These are phyloP conservation scores for Cyclotella choctawhatcheeana DNA, from an alignment of 108 stramenopile genomes.

Conservation along the genomic window DNA sequence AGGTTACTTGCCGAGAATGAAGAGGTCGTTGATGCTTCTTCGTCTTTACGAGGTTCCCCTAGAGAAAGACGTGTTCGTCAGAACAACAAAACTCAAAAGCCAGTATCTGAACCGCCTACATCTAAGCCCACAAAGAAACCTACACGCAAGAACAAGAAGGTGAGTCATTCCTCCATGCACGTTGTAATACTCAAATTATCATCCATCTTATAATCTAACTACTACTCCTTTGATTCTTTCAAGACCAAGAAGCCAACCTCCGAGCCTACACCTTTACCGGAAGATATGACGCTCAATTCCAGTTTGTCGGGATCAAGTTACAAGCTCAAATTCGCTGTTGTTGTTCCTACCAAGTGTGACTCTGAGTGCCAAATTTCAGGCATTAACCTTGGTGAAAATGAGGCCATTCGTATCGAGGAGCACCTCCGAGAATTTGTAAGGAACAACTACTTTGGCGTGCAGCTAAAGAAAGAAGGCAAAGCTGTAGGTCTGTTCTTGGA, in stretches of 20 bases:
- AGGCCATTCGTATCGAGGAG: not conserved
- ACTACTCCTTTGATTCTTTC: no score
- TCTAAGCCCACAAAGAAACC: no score
- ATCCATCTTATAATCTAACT: no score
- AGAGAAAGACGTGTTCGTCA: not conserved
- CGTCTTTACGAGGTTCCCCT: slow-evolving; percentile 1
- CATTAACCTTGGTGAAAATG: not conserved
- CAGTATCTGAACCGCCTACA: not conserved
- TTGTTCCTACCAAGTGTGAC: slow-evolving; percentile 11
- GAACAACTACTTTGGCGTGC: slow-evolving; percentile 6
- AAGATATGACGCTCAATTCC: not conserved
- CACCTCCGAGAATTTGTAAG: not conserved
- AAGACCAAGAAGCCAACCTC: not conserved
- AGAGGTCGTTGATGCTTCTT: not conserved
- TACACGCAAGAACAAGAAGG: no score
- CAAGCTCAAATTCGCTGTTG: slow-evolving; percentile 11
- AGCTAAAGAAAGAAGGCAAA: slow-evolving; percentile 9
- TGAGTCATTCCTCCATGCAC: no score
- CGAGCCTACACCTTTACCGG: not conserved
- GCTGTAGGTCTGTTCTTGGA: slow-evolving; percentile 7
- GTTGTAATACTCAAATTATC: no score
- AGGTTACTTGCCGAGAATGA: not conserved
- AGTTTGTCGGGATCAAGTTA: not conserved
- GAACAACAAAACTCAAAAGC: not conserved
- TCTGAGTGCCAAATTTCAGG: slow-evolving; percentile 1